A percentile compares a stretch with the other conserved stretches of the same genome.
Evolutionary conservation across 23 red algal genomes (phyloP).

Genomic region (Gracilaria gracilis): DNA sequence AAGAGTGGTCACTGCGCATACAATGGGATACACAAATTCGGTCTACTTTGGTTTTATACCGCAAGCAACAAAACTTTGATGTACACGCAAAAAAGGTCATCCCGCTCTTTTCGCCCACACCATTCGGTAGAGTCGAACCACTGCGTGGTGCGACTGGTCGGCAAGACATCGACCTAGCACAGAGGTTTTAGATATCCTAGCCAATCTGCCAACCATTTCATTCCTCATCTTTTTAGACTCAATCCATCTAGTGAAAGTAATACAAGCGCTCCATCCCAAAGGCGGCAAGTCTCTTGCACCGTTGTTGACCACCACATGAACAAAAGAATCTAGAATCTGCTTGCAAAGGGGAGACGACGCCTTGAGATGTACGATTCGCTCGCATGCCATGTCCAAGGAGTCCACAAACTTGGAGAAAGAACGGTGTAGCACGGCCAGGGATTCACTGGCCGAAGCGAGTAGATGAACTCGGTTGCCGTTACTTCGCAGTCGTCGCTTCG

Average conservation of each 20-base stretch:
- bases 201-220: slow-evolving; percentile 2
- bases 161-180: slow-evolving; percentile 23
- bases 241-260: slow-evolving; percentile 40
- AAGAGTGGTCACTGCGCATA: neutral
- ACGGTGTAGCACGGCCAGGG: neutral
- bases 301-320: neutral
- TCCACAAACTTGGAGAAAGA: neutral
- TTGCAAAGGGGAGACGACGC: neutral
- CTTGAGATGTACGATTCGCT: neutral
- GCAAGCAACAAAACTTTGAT: neutral
- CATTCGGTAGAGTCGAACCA: slow-evolving; percentile 33
- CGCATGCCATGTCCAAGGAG: slow-evolving; percentile 12
- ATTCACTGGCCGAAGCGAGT: neutral
- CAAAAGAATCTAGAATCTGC: neutral
- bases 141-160: slow-evolving; percentile 40
- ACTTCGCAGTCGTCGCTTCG: neutral
- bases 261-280: slow-evolving; percentile 29
- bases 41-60: neutral
- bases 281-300: slow-evolving; percentile 8
- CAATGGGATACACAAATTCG: neutral
- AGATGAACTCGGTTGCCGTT: neutral
- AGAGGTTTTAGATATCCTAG: neutral
- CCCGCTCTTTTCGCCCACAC: slow-evolving; percentile 22
- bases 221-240: slow-evolving; percentile 10
- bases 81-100: neutral